Evolutionary conservation across 2,329 filamentous ascomycete species (phyloP).

Genomic region (Plectosphaerella cucumerina): DNA sequence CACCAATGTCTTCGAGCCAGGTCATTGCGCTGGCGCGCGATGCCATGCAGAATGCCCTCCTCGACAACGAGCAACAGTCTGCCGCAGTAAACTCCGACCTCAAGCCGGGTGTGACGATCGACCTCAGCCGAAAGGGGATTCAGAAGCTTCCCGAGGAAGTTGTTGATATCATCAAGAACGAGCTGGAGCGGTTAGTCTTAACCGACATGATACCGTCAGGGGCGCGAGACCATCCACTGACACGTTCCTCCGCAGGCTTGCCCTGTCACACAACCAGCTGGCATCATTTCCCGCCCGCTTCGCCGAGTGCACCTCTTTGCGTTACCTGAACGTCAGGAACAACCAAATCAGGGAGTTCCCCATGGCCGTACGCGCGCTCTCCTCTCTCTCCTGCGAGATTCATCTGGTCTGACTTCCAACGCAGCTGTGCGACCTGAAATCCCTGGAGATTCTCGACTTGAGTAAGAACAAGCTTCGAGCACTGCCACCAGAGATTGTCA

Average conservation of each 20-base stretch:
- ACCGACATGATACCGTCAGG: neutral
- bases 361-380: constrained; percentile 39
- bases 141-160: constrained; percentile 68
- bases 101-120: constrained; percentile 71
- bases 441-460: constrained; percentile 88
- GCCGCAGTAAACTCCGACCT: constrained; percentile 56
- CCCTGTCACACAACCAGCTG: constrained; percentile 76
- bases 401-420: constrained; percentile 14
- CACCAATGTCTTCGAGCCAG: constrained; percentile 55
- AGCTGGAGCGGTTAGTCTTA: constrained; percentile 61
- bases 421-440: constrained; percentile 79
- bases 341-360: constrained; percentile 66
- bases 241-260: constrained; percentile 49
- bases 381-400: neutral
- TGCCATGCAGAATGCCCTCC: constrained; percentile 62
- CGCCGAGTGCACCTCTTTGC: constrained; percentile 70
- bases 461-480: constrained; percentile 79
- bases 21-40: constrained; percentile 63
- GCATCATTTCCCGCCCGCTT: constrained; percentile 66
- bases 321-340: constrained; percentile 76
- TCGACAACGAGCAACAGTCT: constrained; percentile 61
- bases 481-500: constrained; percentile 75
- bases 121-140: constrained; percentile 72
- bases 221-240: neutral
- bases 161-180: constrained; percentile 69